These are phyloP conservation scores for Xylaria longipes DNA, from an alignment of 495 filamentous ascomycete species.

Conservation along the genomic window DNA sequence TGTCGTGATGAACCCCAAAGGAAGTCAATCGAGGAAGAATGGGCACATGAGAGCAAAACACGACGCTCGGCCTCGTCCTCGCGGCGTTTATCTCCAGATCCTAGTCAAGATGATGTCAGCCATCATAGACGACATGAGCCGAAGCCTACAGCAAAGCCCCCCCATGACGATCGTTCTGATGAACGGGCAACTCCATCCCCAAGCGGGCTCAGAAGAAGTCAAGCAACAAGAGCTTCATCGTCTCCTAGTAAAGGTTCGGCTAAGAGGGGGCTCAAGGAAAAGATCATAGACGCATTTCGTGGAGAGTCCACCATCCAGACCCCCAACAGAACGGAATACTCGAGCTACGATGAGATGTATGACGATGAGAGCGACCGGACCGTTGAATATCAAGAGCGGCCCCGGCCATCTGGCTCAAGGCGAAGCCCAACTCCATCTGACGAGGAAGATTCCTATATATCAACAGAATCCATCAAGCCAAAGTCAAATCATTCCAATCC, in stretches of 20 bases:
- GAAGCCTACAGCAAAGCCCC: slow-evolving; percentile 25
- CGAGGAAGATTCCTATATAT: slow-evolving; percentile 43
- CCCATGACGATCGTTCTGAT: slow-evolving; percentile 33
- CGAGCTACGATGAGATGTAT: slow-evolving; percentile 44
- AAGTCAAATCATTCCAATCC: slow-evolving; percentile 38
- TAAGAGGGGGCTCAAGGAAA: slow-evolving; percentile 54
- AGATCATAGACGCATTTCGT: slow-evolving; percentile 60
- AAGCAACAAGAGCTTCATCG: slow-evolving; percentile 52
- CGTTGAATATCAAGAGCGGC: slow-evolving; percentile 38
- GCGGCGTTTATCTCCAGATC: slow-evolving; percentile 27
- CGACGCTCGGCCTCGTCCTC: slow-evolving; percentile 26
- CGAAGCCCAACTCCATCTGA: slow-evolving; percentile 38
- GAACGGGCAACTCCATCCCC: slow-evolving; percentile 41
- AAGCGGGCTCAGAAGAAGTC: slow-evolving; percentile 51
- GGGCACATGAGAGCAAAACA: slow-evolving; percentile 33
- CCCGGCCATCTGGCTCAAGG: slow-evolving; percentile 36
- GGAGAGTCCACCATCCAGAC: slow-evolving; percentile 57
- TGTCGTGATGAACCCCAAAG: slow-evolving; percentile 31
- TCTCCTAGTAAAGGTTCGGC: slow-evolving; percentile 46
- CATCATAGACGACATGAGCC: slow-evolving; percentile 26
- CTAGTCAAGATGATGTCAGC: slow-evolving; percentile 15
- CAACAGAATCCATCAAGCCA: slow-evolving; percentile 40
- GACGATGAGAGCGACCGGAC: slow-evolving; percentile 44
- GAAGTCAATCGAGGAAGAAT: slow-evolving; percentile 33
- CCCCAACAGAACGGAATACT: slow-evolving; percentile 50